Evolutionary conservation across 1,139 yeast species (phyloP).

Genomic region (Nadsonia starkeyi-henricii): DNA sequence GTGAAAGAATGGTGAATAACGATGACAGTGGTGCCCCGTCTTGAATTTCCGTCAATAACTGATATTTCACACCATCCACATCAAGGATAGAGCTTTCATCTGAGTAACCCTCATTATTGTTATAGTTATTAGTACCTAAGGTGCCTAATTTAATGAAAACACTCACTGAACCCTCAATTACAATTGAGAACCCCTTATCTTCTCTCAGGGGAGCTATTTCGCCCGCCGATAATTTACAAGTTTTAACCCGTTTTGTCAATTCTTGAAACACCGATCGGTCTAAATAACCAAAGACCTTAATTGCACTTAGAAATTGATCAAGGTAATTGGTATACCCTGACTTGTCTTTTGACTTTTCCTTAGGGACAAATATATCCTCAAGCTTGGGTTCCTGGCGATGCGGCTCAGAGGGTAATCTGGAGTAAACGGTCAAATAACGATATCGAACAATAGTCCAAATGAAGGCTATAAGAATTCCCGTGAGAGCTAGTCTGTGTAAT

Average conservation of each 20-base stretch:
- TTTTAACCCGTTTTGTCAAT: constrained; percentile 80
- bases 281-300: constrained; percentile 84
- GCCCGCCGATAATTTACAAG: constrained; percentile 66
- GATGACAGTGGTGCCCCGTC: constrained; percentile 79
- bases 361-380: constrained; percentile 30
- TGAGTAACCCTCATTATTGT: constrained; percentile 10
- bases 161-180: constrained; percentile 85
- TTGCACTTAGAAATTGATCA: constrained; percentile 81
- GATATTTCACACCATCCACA: constrained; percentile 46
- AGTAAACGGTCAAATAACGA: constrained; percentile 36
- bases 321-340: constrained; percentile 43
- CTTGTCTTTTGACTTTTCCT: constrained; percentile 25
- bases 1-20: constrained; percentile 60
- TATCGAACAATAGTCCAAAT: constrained; percentile 33
- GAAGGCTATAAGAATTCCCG: constrained; percentile 11
- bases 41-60: constrained; percentile 68
- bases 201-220: constrained; percentile 66
- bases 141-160: constrained; percentile 45
- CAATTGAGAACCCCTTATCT: constrained; percentile 73
- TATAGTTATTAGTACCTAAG: constrained; percentile 9
- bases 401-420: constrained; percentile 37
- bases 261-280: constrained; percentile 88
- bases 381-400: constrained; percentile 30
- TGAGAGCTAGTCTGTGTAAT: constrained; percentile 12
- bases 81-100: constrained; percentile 28